Conservation (phyloP, 176 grass and related monocot genomes). For the Neostapfia colusana region DNA sequence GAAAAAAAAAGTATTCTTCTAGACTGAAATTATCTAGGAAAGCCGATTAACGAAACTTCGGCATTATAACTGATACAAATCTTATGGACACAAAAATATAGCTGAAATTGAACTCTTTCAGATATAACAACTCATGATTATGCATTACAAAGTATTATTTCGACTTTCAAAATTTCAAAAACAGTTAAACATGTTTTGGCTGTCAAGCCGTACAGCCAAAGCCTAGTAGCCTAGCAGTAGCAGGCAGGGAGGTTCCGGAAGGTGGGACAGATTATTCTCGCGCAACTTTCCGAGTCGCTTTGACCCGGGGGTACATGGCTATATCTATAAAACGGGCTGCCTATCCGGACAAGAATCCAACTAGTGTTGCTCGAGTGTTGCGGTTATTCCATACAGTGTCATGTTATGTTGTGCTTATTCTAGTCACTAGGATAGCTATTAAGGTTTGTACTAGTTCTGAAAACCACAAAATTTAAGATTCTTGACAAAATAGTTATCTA, state of each 20-base stretch:
- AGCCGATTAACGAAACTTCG: too few relatives aligned
- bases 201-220: not conserved
- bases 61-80: too few relatives aligned
- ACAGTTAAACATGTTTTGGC: not conserved
- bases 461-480: not conserved
- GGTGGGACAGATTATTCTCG: constrained; percentile 31
- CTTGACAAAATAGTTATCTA: not conserved
- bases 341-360: constrained; percentile 23
- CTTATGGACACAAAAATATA: too few relatives aligned
- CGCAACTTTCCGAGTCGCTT: constrained; percentile 2
- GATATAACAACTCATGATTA: too few relatives aligned
- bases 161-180: too few relatives aligned
- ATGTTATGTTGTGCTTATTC: not conserved
- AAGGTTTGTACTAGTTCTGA: not conserved
- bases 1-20: not conserved
- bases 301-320: not conserved
- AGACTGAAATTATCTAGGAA: too few relatives aligned
- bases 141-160: too few relatives aligned
- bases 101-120: too few relatives aligned
- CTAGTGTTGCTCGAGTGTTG: constrained; percentile 22
- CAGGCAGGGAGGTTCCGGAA: not conserved
- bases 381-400: constrained; percentile 5
- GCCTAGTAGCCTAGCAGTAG: not conserved
- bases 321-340: not conserved
- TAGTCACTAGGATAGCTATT: not conserved